These are phyloP conservation scores for Phytophthora constricta DNA, from an alignment of 352 stramenopile genomes.

Conservation along the genomic window DNA sequence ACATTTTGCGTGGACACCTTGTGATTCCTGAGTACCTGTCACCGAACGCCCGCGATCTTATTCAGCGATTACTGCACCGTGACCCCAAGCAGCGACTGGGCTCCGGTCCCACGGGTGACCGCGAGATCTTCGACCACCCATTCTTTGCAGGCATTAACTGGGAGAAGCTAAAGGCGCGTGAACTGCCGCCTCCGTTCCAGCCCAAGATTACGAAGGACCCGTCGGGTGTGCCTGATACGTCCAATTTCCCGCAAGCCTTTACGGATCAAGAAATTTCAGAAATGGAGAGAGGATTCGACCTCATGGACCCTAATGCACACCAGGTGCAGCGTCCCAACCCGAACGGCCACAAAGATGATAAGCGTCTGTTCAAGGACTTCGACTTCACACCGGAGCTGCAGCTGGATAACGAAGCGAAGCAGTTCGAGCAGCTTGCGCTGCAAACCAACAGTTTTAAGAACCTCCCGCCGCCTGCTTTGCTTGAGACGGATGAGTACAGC, in stretches of 20 bases:
- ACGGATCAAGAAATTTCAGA: conserved; percentile 89
- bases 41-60: conserved; percentile 75
- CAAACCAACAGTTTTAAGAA: conserved; percentile 87
- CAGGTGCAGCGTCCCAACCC: conserved; percentile 64
- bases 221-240: conserved; percentile 78
- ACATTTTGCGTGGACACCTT: conserved; percentile 85
- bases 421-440: conserved; percentile 86
- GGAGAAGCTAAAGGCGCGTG: conserved; percentile 80
- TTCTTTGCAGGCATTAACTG: conserved; percentile 91
- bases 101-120: conserved; percentile 73
- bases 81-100: conserved; percentile 85
- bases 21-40: conserved; percentile 85
- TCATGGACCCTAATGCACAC: conserved; percentile 61
- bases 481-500: conserved; percentile 87
- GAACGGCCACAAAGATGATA: conserved; percentile 72
- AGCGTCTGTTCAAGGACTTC: conserved; percentile 86
- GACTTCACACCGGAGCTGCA: conserved; percentile 87
- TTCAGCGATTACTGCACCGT: conserved; percentile 79
- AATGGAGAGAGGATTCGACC: conserved; percentile 81
- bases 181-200: conserved; percentile 84
- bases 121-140: conserved; percentile 84
- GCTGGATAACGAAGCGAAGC: conserved; percentile 81
- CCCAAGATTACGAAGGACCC: conserved; percentile 83
- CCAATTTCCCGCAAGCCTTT: conserved; percentile 88
- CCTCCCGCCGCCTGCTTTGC: conserved; percentile 65